phyloP scores from a whole-genome alignment of 345 rosid genomes.

The Syzygium jambos region DNA sequence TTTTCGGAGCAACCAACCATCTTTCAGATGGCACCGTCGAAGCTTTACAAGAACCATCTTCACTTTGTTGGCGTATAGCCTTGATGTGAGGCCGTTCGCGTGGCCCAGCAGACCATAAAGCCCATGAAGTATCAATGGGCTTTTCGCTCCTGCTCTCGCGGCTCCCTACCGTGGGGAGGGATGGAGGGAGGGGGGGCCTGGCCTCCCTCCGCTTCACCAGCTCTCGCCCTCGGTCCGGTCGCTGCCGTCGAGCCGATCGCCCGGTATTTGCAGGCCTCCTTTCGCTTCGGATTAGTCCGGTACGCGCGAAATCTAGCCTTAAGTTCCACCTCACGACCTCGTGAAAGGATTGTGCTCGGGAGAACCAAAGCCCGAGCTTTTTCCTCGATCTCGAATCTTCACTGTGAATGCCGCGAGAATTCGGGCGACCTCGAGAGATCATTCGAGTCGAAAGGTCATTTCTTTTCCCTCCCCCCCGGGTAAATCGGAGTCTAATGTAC shows the following conservation, averaged over 20 bases:
- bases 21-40: not conserved
- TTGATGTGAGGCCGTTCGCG: not conserved
- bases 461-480: not conserved
- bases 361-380: not conserved
- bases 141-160: too few relatives aligned
- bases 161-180: too few relatives aligned
- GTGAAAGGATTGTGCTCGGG: not conserved
- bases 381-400: not conserved
- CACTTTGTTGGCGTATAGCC: too few relatives aligned
- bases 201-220: too few relatives aligned
- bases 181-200: too few relatives aligned
- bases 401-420: not conserved
- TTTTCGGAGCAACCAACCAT: not conserved
- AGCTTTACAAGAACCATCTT: not conserved
- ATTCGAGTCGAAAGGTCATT: not conserved
- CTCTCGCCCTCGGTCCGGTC: too few relatives aligned
- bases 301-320: not conserved
- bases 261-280: not conserved
- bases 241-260: too few relatives aligned
- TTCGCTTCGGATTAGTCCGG: not conserved
- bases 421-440: not conserved
- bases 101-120: not conserved
- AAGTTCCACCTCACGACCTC: not conserved
- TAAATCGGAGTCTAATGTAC: not conserved
- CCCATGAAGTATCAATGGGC: not conserved